Conservation (phyloP, 129 eudicot species). For the Artemisia argyi region DNA sequence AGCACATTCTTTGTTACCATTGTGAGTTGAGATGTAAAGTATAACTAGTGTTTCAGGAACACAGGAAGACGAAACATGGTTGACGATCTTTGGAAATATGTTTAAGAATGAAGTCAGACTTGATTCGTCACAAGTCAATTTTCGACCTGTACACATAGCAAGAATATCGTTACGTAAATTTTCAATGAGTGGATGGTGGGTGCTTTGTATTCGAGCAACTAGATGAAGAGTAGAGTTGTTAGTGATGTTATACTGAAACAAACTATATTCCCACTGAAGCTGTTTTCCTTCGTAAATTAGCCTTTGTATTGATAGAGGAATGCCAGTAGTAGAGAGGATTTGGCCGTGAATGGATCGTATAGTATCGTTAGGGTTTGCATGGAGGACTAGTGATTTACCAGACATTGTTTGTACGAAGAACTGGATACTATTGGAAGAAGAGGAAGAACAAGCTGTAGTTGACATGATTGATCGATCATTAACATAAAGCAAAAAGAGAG, state of each 20-base stretch:
- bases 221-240: conserved; percentile 48
- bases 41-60: conserved; percentile 58
- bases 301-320: conserved; percentile 47
- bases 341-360: conserved; percentile 48
- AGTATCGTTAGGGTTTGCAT: conserved; percentile 38
- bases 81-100: not conserved
- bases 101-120: no score
- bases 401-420: no score
- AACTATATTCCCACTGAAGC: conserved; percentile 56
- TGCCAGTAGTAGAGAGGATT: conserved; percentile 42
- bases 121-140: no score
- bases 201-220: conserved; percentile 65
- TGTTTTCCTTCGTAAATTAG: conserved; percentile 64
- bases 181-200: conserved; percentile 50
- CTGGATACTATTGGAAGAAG: no score
- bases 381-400: conserved; percentile 44
- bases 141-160: no score
- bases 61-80: conserved; percentile 26
- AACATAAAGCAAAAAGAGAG: no score
- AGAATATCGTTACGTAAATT: conserved; percentile 28
- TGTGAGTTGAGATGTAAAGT: conserved; percentile 36
- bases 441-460: no score
- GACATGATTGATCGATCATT: no score
- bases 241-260: conserved; percentile 44
- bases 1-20: conserved; percentile 42